These are phyloP conservation scores for Ganoderma meredithae DNA, from an alignment of 1,284 basidiomycete species.

Conservation along the genomic window DNA sequence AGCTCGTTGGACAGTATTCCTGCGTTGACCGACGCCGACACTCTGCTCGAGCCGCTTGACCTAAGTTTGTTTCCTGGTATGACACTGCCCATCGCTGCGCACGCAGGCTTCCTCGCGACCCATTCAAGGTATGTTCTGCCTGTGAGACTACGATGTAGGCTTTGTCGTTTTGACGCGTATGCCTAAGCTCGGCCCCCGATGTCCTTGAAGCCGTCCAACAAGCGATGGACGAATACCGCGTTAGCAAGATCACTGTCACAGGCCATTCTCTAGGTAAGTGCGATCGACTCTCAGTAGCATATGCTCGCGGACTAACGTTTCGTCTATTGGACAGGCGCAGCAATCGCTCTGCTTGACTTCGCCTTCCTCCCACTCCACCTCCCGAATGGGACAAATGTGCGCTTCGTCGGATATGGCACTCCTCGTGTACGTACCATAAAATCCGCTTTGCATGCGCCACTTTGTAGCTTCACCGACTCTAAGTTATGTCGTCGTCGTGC, in stretches of 20 bases:
- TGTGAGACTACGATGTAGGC: too few species aligned
- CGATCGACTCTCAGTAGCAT: background rate
- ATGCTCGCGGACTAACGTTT: background rate
- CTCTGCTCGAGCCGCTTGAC: slow-evolving; percentile 37
- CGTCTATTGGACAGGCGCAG: slow-evolving; percentile 43
- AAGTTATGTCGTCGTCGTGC: background rate
- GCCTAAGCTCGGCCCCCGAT: slow-evolving; percentile 42
- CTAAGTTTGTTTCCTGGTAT: slow-evolving; percentile 62
- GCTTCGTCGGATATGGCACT: slow-evolving; percentile 53
- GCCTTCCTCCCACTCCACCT: slow-evolving; percentile 55
- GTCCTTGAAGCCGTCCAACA: slow-evolving; percentile 46
- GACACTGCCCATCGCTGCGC: slow-evolving; percentile 53
- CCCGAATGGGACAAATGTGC: slow-evolving; percentile 44
- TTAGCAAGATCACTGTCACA: slow-evolving; percentile 43
- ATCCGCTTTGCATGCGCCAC: background rate
- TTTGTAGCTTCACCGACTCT: background rate
- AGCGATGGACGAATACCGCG: slow-evolving; percentile 38
- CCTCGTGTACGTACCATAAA: slow-evolving; percentile 54
- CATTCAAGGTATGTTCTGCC: slow-evolving; percentile 53
- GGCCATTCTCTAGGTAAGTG: slow-evolving; percentile 50
- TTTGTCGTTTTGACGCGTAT: background rate
- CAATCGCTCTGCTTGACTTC: slow-evolving; percentile 54
- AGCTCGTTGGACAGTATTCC: slow-evolving; percentile 33
- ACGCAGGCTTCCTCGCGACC: slow-evolving; percentile 60
- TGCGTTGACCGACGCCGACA: slow-evolving; percentile 45